Evolutionary conservation across 208 protist genomes (phyloP).

Genomic region (Herpetomonas tarakana): DNA sequence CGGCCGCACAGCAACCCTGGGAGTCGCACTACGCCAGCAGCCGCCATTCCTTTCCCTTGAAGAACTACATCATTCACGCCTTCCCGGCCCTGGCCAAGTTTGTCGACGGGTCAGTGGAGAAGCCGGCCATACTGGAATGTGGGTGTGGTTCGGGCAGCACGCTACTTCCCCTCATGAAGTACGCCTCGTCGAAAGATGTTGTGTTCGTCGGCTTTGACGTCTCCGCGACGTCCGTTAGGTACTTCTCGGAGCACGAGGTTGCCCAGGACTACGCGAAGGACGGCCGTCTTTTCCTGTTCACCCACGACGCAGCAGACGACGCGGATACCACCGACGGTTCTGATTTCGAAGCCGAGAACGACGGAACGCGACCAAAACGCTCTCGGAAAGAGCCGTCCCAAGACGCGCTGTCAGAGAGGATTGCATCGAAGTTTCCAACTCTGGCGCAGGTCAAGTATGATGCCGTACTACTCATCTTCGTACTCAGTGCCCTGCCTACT

Average conservation of each 20-base stretch:
- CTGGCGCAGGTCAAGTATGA: conserved; percentile 30
- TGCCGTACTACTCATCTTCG: conserved; percentile 73
- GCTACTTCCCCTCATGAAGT: conserved; percentile 57
- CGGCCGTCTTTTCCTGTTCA: conserved; percentile 30
- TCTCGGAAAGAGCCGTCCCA: conserved; percentile 14
- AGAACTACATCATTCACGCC: conserved; percentile 23
- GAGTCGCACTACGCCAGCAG: conserved; percentile 13
- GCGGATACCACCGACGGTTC: not conserved
- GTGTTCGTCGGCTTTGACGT: conserved; percentile 73
- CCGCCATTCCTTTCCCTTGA: conserved; percentile 10
- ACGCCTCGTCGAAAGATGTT: conserved; percentile 26
- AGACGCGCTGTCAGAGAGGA: conserved; percentile 17
- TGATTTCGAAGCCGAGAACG: not conserved
- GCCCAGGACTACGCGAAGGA: conserved; percentile 22
- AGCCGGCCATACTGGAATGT: conserved; percentile 52
- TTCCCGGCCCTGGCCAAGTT: conserved; percentile 11
- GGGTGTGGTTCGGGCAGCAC: conserved; percentile 79
- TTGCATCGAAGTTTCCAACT: conserved; percentile 13
- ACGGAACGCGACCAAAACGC: conserved; percentile 9
- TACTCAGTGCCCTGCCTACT: conserved; percentile 65
- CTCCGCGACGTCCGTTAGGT: conserved; percentile 33
- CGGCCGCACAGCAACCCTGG: conserved; percentile 9
- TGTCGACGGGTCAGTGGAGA: not conserved
- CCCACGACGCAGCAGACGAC: conserved; percentile 26
- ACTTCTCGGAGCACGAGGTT: conserved; percentile 41